These are phyloP conservation scores for Fusarium sp. DNA, from an alignment of 2,329 filamentous ascomycete species.

Conservation along the genomic window DNA sequence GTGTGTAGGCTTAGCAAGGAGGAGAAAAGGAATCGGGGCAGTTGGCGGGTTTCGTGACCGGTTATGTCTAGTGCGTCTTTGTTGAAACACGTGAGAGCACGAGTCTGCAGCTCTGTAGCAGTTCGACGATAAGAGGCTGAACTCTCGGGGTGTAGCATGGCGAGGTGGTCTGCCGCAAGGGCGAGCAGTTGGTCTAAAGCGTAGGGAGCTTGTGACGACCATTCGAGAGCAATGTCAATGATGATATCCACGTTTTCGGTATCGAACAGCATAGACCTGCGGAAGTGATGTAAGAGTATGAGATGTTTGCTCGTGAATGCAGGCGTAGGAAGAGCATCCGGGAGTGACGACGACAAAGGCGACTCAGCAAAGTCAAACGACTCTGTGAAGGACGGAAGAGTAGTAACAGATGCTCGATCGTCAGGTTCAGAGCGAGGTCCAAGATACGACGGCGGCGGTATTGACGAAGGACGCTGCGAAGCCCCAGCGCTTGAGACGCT, in stretches of 20 bases:
- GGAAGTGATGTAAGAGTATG: conserved; percentile 56
- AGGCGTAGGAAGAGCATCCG: conserved; percentile 31
- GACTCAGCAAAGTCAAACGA: conserved; percentile 35
- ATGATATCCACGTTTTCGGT: conserved; percentile 41
- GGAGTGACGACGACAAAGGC: conserved; percentile 16
- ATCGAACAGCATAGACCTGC: conserved; percentile 45
- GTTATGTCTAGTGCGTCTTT: conserved; percentile 47
- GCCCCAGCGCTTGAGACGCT: conserved; percentile 36
- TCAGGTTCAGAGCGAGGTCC: conserved; percentile 7
- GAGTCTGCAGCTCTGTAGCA: conserved; percentile 60
- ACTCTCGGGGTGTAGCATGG: conserved; percentile 39
- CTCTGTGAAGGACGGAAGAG: conserved; percentile 43
- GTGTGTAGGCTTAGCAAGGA: conserved; percentile 60
- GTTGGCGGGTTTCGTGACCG: conserved; percentile 45
- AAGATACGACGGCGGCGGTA: conserved; percentile 26
- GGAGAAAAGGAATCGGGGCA: conserved; percentile 61
- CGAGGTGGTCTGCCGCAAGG: conserved; percentile 58
- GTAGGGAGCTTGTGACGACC: conserved; percentile 56
- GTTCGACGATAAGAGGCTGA: conserved; percentile 47
- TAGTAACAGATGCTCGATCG: conserved; percentile 32
- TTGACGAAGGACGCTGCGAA: conserved; percentile 19
- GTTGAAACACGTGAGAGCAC: conserved; percentile 57
- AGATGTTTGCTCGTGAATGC: conserved; percentile 56
- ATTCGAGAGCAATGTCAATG: conserved; percentile 51
- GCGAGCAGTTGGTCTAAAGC: conserved; percentile 63